phyloP scores from a whole-genome alignment of 2,329 filamentous ascomycete genomes.

The Aureobasidium namibiae region DNA sequence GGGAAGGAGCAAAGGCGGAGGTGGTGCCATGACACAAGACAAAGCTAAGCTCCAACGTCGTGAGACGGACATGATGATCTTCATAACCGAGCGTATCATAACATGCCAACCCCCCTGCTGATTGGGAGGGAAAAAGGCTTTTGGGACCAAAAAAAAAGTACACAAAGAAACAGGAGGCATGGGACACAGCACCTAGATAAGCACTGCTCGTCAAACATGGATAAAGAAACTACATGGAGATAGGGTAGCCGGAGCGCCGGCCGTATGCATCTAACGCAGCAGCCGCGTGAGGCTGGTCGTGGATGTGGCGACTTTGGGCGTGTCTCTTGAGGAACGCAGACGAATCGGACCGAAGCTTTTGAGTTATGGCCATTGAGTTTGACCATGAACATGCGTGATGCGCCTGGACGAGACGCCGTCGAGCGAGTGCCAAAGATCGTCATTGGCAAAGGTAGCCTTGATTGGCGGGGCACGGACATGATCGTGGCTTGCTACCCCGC shows the following conservation, averaged over 20 bases:
- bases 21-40: slow-evolving; percentile 1
- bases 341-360: slow-evolving; percentile 10
- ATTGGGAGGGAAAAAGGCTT: background rate
- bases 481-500: slow-evolving; percentile 6
- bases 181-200: slow-evolving; percentile 5
- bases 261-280: background rate
- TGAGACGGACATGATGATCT: slow-evolving; percentile 1
- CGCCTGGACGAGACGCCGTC: background rate
- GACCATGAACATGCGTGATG: background rate
- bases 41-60: slow-evolving; percentile 5
- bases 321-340: background rate
- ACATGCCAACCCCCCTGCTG: background rate
- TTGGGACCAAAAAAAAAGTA: slow-evolving; percentile 5
- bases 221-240: background rate
- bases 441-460: background rate
- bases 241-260: background rate
- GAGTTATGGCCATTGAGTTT: background rate
- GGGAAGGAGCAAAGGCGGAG: background rate
- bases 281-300: slow-evolving; percentile 2
- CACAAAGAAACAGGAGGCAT: background rate
- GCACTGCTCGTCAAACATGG: background rate
- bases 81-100: background rate
- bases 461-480: background rate
- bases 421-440: background rate
- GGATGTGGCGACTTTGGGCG: background rate